phyloP scores from a whole-genome alignment of 345 rosid species.

The Stellera chamaejasme region DNA sequence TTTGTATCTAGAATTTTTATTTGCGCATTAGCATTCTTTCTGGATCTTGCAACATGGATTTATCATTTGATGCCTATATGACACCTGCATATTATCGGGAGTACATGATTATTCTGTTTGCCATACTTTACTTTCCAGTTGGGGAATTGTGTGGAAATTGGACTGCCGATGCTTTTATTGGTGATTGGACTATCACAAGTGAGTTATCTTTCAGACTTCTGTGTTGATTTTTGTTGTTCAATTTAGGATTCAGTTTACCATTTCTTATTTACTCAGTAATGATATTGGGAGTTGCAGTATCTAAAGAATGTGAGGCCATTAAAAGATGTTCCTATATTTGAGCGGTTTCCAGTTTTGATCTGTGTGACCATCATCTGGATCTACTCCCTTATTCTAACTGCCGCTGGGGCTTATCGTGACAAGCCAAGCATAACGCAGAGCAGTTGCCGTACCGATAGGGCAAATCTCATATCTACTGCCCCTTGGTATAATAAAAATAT shows the following conservation, averaged over 20 bases:
- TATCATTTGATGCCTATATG: too few species aligned
- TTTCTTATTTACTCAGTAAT: background rate
- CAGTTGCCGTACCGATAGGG: conserved; percentile 79
- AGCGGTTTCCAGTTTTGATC: conserved; percentile 70
- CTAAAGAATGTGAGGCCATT: conserved; percentile 62
- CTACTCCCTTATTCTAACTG: conserved; percentile 79
- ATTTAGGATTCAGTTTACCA: background rate
- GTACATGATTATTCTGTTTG: too few species aligned
- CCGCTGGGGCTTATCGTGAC: conserved; percentile 77
- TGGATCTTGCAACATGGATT: too few species aligned
- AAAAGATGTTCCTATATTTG: conserved; percentile 54
- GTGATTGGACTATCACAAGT: conserved; percentile 75
- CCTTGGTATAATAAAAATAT: conserved; percentile 55
- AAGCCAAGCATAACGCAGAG: conserved; percentile 46
- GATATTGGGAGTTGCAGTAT: conserved; percentile 46
- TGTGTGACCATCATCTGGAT: conserved; percentile 72
- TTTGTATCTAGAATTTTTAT: too few species aligned
- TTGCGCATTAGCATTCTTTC: too few species aligned
- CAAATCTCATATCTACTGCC: conserved; percentile 76
- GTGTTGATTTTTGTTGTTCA: conserved; percentile 1
- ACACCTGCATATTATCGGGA: too few species aligned
- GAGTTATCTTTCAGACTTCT: conserved; percentile 12
- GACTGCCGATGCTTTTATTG: conserved; percentile 83
- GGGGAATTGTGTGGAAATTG: conserved; percentile 90
- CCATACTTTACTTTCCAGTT: conserved; percentile 32